Conservation (phyloP, 306 rosid species). For the Trifolium dubium region DNA sequence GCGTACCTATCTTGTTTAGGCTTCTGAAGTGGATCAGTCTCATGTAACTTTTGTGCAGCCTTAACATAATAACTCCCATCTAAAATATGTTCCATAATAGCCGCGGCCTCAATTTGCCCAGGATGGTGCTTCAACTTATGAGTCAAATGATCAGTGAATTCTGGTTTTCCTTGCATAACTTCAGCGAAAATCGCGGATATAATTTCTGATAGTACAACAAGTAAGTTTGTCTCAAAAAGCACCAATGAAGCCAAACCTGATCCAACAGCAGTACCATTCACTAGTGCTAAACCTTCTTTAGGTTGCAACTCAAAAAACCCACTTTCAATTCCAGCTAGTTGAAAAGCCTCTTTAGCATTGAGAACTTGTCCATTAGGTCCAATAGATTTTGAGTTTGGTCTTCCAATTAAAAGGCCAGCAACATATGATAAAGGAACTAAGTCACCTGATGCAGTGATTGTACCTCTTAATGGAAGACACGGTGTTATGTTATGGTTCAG, state of each 20-base stretch:
- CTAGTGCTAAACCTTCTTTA: conserved; percentile 87
- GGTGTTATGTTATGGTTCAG: conserved; percentile 80
- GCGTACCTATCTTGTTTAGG: conserved; percentile 94
- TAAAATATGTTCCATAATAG: conserved; percentile 91
- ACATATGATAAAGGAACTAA: conserved; percentile 84
- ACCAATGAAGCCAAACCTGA: conserved; percentile 86
- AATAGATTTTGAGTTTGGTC: conserved; percentile 78
- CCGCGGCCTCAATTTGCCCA: conserved; percentile 98
- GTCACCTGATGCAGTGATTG: conserved; percentile 87
- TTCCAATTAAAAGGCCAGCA: conserved; percentile 74
- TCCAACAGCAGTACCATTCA: conserved; percentile 94
- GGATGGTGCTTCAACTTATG: conserved; percentile 93
- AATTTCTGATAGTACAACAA: conserved; percentile 63
- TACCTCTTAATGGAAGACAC: conserved; percentile 81
- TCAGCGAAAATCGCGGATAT: conserved; percentile 84
- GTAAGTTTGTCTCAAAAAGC: conserved; percentile 76
- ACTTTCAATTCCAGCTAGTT: conserved; percentile 59
- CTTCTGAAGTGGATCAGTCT: conserved; percentile 85
- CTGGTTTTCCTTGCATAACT: conserved; percentile 90
- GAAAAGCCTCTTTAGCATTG: conserved; percentile 65
- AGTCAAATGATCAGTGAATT: conserved; percentile 86
- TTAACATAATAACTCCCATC: conserved; percentile 81
- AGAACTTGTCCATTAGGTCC: conserved; percentile 73
- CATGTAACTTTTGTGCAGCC: conserved; percentile 70
- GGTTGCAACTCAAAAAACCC: conserved; percentile 91